phyloP scores from a whole-genome alignment of 2,329 filamentous ascomycete species.

The Trichophyton mentagrophytes region DNA sequence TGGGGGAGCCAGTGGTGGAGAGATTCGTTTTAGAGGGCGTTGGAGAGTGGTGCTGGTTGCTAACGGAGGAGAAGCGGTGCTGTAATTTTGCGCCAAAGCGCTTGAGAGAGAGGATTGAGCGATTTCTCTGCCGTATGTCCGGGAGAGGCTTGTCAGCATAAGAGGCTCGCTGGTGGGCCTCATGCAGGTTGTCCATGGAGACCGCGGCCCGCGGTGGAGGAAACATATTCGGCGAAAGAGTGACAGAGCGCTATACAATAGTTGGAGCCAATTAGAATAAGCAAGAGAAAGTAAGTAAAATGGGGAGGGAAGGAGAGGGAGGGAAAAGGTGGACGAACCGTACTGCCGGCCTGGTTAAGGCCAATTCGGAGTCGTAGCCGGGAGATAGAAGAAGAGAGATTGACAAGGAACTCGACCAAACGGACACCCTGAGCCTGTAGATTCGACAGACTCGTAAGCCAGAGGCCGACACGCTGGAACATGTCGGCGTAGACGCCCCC shows the following conservation, averaged over 20 bases:
- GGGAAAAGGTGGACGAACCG: background rate
- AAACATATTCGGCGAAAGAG: background rate
- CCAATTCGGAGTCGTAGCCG: background rate
- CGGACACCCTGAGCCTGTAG: background rate
- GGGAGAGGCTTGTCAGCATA: background rate
- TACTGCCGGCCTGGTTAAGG: background rate
- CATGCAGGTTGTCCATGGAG: background rate
- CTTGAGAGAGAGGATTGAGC: background rate
- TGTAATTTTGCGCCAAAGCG: background rate
- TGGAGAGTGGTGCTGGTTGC: background rate
- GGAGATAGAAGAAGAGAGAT: background rate
- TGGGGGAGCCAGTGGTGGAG: background rate
- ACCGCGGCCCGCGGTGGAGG: background rate
- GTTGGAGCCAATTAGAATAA: background rate
- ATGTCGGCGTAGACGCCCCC: slow-evolving; percentile 2
- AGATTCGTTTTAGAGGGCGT: background rate
- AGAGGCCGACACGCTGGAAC: slow-evolving; percentile 1
- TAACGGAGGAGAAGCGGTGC: background rate
- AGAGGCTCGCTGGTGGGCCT: background rate
- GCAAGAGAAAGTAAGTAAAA: background rate
- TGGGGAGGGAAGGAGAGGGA: background rate
- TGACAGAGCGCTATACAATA: background rate
- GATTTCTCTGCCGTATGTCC: background rate
- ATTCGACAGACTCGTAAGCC: background rate
- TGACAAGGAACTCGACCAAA: background rate